phyloP scores from a whole-genome alignment of 441 rosid genomes.

The Populus trichocarpa region DNA sequence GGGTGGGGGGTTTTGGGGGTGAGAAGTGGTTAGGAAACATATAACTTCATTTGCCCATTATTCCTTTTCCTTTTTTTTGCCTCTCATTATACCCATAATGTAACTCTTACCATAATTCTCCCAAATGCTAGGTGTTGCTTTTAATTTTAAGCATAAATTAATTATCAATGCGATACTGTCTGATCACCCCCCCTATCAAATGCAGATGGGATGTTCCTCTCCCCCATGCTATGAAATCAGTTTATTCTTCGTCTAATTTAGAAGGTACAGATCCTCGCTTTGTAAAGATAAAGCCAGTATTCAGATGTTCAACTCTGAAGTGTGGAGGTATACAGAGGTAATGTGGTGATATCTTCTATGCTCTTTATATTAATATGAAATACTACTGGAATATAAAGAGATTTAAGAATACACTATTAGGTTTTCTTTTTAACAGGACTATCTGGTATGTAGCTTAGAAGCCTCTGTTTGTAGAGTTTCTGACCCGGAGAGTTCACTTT shows the following conservation, averaged over 20 bases:
- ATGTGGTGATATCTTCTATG: constrained; percentile 9
- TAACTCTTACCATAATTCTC: not conserved
- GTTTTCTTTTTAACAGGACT: not conserved
- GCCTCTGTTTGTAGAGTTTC: not conserved
- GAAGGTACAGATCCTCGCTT: constrained; percentile 88
- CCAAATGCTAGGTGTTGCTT: constrained; percentile 10
- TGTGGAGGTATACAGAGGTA: constrained; percentile 72
- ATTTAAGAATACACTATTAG: not conserved
- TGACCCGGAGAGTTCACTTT: not conserved
- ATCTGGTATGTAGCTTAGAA: not conserved
- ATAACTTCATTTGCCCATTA: not conserved
- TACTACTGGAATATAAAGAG: not conserved
- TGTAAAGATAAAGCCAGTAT: constrained; percentile 79
- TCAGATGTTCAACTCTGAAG: constrained; percentile 68
- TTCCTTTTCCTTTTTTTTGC: not conserved
- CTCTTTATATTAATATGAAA: constrained; percentile 7
- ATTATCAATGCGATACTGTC: constrained; percentile 15
- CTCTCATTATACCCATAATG: not conserved
- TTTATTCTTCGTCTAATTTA: constrained; percentile 52
- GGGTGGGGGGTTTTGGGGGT: no score
- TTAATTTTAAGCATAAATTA: constrained; percentile 2
- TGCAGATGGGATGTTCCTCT: constrained; percentile 45
- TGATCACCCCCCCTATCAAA: no score
- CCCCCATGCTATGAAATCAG: constrained; percentile 48
- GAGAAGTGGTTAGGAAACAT: not conserved